Evolutionary conservation across 768 basidiomycete species (phyloP), one percentile per base, ranked within the genome.

Genomic region (Podaxis sp.): DNA sequence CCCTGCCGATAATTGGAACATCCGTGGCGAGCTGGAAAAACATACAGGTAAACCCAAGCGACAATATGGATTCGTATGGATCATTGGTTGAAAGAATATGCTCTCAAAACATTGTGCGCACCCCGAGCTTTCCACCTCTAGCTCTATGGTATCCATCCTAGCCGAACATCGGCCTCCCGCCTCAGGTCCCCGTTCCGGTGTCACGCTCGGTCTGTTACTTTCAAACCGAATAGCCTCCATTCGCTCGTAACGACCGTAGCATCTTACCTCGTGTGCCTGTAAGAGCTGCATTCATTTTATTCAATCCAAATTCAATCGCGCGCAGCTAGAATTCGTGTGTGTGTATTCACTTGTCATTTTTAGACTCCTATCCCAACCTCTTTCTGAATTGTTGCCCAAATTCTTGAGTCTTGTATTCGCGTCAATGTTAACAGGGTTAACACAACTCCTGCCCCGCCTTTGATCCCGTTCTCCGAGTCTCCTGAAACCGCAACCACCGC

Each of bases 251-350:
- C 28, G 50, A 36, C 52, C 52, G 11, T 38, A 12, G 24, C 37
- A 22, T 17, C 37, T 37, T 26, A 13, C 54, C 26, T 56, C 54
- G 54, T 22, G 54, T 56, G 54, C 54, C 54, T 56, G 54, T 40
- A n/a, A 40, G 15, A 56, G 3, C 22, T 20, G n/a, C 15, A 56
- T 22, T 20, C 54, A 17, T 24, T 38, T 15, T 20, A 40, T 56
- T 40, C 54, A 56, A 40, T 56, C 38, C 30, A 24, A 30, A 38
- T 26, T 22, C 54, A 37, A 1, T 38, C n/a, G n/a, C 13, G 24
- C 10, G 12, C 30, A n/a, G 4, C 51, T n/a, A 28, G 13, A 26
- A 30, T 33, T 33, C 33, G 33, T 33, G 33, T 33, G 30, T 30
- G 30, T 33, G 33, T n/a, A n/a, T 10, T 17, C 51, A 20, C 30